Percentiles rank a stretch among this genome's conserved stretches.
Evolutionary conservation across 2,329 filamentous ascomycete species (phyloP).

Genomic region (Pleoardoris graminearum): DNA sequence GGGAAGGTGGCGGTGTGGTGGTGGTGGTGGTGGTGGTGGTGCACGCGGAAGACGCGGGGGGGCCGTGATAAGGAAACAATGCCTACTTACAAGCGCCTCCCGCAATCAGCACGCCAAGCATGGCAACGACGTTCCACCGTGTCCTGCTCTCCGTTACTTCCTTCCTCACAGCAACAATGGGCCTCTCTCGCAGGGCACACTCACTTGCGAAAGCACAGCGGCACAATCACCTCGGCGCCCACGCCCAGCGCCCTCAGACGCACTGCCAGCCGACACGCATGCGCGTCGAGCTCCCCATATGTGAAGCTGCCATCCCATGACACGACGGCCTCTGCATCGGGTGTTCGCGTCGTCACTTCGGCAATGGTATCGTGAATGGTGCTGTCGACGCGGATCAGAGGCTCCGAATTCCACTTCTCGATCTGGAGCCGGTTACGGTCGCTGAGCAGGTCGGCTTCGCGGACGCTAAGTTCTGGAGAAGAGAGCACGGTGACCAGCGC

Average conservation of each 20-base stretch:
- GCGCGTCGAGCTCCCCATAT: conserved; percentile 25
- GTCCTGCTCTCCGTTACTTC: conserved; percentile 23
- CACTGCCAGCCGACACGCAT: conserved; percentile 19
- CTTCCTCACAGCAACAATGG: not conserved
- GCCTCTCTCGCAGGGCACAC: no score
- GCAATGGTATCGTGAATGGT: conserved; percentile 27
- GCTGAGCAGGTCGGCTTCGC: conserved; percentile 18
- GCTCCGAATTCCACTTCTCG: conserved; percentile 26
- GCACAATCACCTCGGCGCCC: conserved; percentile 29
- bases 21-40: not conserved
- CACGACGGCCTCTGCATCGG: conserved; percentile 24
- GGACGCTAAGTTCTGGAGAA: conserved; percentile 10
- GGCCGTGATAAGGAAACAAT: conserved; percentile 3
- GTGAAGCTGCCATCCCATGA: conserved; percentile 35
- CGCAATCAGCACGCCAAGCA: conserved; percentile 37
- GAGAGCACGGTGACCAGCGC: conserved; percentile 17
- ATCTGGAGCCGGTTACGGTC: conserved; percentile 23
- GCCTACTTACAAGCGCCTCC: conserved; percentile 33
- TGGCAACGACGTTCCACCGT: conserved; percentile 36
- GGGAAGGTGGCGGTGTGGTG: not conserved
- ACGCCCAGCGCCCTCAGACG: conserved; percentile 25
- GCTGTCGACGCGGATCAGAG: conserved; percentile 14
- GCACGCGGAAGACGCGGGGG: not conserved
- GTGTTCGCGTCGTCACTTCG: conserved; percentile 10
- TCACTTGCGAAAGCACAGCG: conserved; percentile 27